A percentile compares a stretch with the other conserved stretches of the same genome.
These are phyloP conservation scores for Suhomyces xylopsoci DNA, from an alignment of 805 yeast genomes.

Conservation along the genomic window DNA sequence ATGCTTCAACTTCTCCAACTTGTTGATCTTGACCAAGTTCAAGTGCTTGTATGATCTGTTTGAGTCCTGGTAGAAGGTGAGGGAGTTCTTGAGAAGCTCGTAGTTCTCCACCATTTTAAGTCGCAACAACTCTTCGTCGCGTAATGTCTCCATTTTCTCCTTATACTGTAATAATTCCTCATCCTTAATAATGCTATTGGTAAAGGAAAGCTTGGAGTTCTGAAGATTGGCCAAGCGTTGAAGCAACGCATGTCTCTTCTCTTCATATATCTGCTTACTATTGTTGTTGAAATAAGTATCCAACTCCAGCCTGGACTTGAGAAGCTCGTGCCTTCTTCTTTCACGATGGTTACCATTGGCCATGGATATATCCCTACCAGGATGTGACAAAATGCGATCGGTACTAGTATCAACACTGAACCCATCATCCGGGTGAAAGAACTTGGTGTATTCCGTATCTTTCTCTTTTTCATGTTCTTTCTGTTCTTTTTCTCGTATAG, in stretches of 20 bases:
- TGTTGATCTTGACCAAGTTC: constrained; percentile 28
- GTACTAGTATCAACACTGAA: not conserved
- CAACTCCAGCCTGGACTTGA: constrained; percentile 14
- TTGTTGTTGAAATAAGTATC: constrained; percentile 15
- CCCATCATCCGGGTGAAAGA: not conserved
- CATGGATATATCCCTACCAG: constrained; percentile 11
- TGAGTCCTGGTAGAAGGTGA: constrained; percentile 36
- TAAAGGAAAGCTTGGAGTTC: constrained; percentile 23
- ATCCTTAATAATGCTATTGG: constrained; percentile 21
- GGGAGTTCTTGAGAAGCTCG: constrained; percentile 29
- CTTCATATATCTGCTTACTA: constrained; percentile 18
- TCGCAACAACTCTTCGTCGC: constrained; percentile 34
- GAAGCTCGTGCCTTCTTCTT: constrained; percentile 21
- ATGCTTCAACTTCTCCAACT: constrained; percentile 36
- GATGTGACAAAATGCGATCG: constrained; percentile 3
- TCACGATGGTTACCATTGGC: constrained; percentile 20
- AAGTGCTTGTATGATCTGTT: constrained; percentile 32
- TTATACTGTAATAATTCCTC: constrained; percentile 24
- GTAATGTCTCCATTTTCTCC: constrained; percentile 15
- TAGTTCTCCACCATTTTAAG: constrained; percentile 31
- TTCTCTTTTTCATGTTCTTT: not conserved
- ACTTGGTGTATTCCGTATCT: not conserved
- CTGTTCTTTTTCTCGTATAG: constrained; percentile 1
- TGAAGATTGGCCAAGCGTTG: constrained; percentile 23
- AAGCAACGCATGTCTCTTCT: constrained; percentile 23